Evolutionary conservation across 176 grass and related monocot species (phyloP).

Genomic region (Zoysia pacifica): DNA sequence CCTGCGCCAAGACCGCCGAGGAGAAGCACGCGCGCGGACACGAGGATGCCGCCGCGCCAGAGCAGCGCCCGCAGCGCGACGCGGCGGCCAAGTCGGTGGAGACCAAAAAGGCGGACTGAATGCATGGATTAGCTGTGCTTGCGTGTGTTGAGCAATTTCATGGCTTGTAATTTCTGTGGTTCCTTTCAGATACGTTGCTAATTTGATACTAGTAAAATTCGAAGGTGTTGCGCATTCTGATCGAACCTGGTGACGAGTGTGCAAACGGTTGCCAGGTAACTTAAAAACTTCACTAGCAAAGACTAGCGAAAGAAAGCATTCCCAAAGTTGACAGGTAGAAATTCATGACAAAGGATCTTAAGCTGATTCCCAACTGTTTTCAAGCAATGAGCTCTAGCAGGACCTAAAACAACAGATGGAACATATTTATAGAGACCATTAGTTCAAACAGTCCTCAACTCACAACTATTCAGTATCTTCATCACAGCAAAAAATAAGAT

Average conservation of each 20-base stretch:
- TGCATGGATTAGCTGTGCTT: neutral
- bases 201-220: neutral
- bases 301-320: neutral
- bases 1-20: slow-evolving; percentile 47
- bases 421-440: neutral
- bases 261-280: neutral
- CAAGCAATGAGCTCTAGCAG: neutral
- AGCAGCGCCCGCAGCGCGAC: neutral
- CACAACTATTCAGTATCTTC: slow-evolving; percentile 8
- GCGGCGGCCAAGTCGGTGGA: neutral
- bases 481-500: slow-evolving; percentile 14
- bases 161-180: neutral
- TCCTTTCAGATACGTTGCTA: neutral
- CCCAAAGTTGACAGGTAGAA: neutral
- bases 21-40: slow-evolving; percentile 35
- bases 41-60: too few species aligned
- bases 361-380: neutral
- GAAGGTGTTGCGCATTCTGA: too few species aligned
- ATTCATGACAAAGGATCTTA: neutral
- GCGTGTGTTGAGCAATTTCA: neutral
- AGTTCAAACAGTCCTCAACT: neutral
- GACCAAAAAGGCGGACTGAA: neutral
- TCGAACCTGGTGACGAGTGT: too few species aligned
- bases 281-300: neutral
- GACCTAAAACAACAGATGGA: neutral